These are phyloP conservation scores for Phytomonas serpens DNA, from an alignment of 208 protist genomes.

Conservation along the genomic window DNA sequence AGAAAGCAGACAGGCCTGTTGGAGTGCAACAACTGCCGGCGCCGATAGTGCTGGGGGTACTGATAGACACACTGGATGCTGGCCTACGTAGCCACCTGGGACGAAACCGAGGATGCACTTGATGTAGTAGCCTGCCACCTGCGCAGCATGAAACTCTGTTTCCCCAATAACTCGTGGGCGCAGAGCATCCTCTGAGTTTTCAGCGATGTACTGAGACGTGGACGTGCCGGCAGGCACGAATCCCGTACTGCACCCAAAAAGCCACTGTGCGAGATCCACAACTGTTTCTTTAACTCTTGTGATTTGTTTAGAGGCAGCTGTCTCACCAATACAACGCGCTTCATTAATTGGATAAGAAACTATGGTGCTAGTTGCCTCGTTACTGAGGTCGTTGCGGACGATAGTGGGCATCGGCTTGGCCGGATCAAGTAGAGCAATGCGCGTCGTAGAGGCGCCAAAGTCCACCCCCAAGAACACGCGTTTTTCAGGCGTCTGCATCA, in stretches of 20 bases:
- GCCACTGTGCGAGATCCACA: conserved; percentile 40
- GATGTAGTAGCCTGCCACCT: conserved; percentile 49
- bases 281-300: conserved; percentile 51
- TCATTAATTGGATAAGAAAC: conserved; percentile 44
- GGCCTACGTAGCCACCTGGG: conserved; percentile 14
- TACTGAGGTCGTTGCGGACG: conserved; percentile 58
- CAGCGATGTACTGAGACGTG: conserved; percentile 14
- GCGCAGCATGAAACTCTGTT: conserved; percentile 22
- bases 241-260: conserved; percentile 22
- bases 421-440: conserved; percentile 39
- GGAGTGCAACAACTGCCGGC: conserved; percentile 26
- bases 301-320: conserved; percentile 39
- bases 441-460: conserved; percentile 43
- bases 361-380: conserved; percentile 52
- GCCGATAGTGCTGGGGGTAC: conserved; percentile 17
- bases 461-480: conserved; percentile 40
- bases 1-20: conserved; percentile 38
- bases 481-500: neutral
- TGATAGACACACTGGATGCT: conserved; percentile 22
- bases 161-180: conserved; percentile 11
- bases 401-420: conserved; percentile 52
- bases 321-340: conserved; percentile 55
- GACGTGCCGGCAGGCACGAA: conserved; percentile 17
- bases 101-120: conserved; percentile 47
- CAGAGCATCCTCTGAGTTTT: neutral